Percentiles rank a stretch among this genome's conserved stretches.
Evolutionary conservation across 1,284 basidiomycete genomes (phyloP).

Genomic region (Golubevia sp.): DNA sequence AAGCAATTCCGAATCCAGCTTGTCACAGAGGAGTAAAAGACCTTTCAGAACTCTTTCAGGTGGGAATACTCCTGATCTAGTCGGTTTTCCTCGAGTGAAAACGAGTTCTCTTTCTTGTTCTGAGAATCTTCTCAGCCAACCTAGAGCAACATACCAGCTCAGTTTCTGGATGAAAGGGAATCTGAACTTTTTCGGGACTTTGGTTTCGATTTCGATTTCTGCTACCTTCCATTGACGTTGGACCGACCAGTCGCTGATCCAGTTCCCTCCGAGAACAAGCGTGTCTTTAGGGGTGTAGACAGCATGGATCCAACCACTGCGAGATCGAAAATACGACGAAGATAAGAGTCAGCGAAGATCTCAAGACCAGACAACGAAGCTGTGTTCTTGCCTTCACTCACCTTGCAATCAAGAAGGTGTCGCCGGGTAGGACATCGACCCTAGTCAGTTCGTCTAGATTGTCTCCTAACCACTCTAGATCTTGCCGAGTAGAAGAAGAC

Average conservation of each 20-base stretch:
- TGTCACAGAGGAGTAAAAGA: background rate
- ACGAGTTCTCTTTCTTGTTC: background rate
- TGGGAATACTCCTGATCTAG: too few species aligned
- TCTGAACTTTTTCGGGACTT: slow-evolving; percentile 91
- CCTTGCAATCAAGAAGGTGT: slow-evolving; percentile 73
- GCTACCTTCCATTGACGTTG: slow-evolving; percentile 73
- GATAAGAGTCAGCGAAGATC: background rate
- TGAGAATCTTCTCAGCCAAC: slow-evolving; percentile 25
- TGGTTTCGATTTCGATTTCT: slow-evolving; percentile 88
- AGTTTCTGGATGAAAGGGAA: slow-evolving; percentile 70
- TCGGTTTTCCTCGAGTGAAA: background rate
- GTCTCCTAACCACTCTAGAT: slow-evolving; percentile 86
- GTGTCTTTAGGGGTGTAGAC: slow-evolving; percentile 91
- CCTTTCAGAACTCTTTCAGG: background rate
- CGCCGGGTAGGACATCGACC: slow-evolving; percentile 78
- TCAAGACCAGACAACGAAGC: background rate
- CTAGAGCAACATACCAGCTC: slow-evolving; percentile 59
- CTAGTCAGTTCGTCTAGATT: slow-evolving; percentile 84
- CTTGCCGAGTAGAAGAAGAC: slow-evolving; percentile 75
- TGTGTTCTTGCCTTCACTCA: background rate
- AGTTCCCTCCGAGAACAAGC: slow-evolving; percentile 95
- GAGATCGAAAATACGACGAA: background rate
- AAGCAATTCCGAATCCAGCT: slow-evolving; percentile 1
- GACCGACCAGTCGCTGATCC: slow-evolving; percentile 30
- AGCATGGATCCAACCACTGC: slow-evolving; percentile 89